phyloP scores from a whole-genome alignment of 1,284 basidiomycete genomes.

The Agaricales sp. region DNA sequence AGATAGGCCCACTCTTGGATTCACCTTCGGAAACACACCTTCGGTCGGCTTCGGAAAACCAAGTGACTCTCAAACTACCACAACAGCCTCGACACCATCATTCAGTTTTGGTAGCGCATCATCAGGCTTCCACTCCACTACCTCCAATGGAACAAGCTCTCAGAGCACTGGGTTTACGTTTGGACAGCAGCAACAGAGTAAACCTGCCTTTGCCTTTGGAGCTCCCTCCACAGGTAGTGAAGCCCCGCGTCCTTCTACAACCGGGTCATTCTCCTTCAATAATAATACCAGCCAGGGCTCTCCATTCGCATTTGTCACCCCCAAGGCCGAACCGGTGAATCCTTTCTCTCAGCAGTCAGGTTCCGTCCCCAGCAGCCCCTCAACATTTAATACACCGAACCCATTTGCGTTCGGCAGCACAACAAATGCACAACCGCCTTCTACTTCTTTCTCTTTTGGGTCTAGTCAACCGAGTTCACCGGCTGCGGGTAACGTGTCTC shows the following conservation, averaged over 20 bases:
- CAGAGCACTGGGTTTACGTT: constrained; percentile 16
- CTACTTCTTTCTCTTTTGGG: constrained; percentile 31
- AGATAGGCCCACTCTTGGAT: constrained; percentile 16
- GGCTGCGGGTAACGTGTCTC: constrained; percentile 23
- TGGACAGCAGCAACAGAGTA: constrained; percentile 18
- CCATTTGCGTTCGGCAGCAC: constrained; percentile 16
- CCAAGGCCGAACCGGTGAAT: constrained; percentile 1
- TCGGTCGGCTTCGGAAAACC: neutral
- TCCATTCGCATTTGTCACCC: constrained; percentile 29
- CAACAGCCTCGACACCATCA: constrained; percentile 4
- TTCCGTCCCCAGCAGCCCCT: constrained; percentile 8
- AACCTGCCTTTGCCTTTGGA: constrained; percentile 22
- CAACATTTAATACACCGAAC: constrained; percentile 3
- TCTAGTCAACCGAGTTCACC: constrained; percentile 51
- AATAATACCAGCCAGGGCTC: constrained; percentile 20
- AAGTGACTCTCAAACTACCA: neutral
- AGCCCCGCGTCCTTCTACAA: constrained; percentile 23
- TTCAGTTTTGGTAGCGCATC: constrained; percentile 18
- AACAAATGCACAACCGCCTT: constrained; percentile 18
- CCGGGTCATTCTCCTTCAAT: constrained; percentile 37
- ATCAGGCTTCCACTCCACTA: constrained; percentile 18
- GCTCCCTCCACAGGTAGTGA: constrained; percentile 24
- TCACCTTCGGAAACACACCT: constrained; percentile 17
- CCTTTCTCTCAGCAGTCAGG: constrained; percentile 4
- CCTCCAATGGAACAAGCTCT: constrained; percentile 21